Evolutionary conservation across 108 stramenopile species (phyloP).

Genomic region (Heterococcus sp.): DNA sequence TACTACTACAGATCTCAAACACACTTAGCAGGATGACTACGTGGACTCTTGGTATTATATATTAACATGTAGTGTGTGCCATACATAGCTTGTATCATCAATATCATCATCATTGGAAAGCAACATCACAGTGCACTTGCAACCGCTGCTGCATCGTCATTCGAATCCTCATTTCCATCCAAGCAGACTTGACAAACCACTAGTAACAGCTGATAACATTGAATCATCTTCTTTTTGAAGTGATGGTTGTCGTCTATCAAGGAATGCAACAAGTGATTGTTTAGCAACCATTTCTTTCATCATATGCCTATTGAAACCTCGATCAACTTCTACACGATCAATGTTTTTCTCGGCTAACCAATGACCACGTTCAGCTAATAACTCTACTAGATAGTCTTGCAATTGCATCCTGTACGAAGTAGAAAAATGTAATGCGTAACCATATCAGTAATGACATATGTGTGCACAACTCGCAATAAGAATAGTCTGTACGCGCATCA

Average conservation of each 20-base stretch:
- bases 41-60: too few species aligned
- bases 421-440: not conserved
- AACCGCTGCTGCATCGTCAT: too few species aligned
- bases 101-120: too few species aligned
- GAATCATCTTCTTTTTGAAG: slow-evolving; percentile 34
- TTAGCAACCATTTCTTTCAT: slow-evolving; percentile 42
- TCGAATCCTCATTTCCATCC: not conserved
- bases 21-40: too few species aligned
- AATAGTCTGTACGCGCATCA: too few species aligned
- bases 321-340: slow-evolving; percentile 11
- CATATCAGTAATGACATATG: not conserved
- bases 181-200: too few species aligned
- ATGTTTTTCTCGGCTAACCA: slow-evolving; percentile 20
- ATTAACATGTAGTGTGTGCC: too few species aligned
- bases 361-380: slow-evolving; percentile 10
- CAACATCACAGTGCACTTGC: too few species aligned
- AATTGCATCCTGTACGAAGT: not conserved
- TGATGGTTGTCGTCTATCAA: slow-evolving; percentile 15
- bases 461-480: not conserved
- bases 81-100: too few species aligned
- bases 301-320: slow-evolving; percentile 8
- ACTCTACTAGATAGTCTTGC: slow-evolving; percentile 23
- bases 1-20: too few species aligned
- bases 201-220: not conserved
- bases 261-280: slow-evolving; percentile 31